Percentiles rank a stretch among this genome's conserved stretches.
Evolutionary conservation across 129 eudicot species (phyloP).

Genomic region (Heracleum sosnowskyi): DNA sequence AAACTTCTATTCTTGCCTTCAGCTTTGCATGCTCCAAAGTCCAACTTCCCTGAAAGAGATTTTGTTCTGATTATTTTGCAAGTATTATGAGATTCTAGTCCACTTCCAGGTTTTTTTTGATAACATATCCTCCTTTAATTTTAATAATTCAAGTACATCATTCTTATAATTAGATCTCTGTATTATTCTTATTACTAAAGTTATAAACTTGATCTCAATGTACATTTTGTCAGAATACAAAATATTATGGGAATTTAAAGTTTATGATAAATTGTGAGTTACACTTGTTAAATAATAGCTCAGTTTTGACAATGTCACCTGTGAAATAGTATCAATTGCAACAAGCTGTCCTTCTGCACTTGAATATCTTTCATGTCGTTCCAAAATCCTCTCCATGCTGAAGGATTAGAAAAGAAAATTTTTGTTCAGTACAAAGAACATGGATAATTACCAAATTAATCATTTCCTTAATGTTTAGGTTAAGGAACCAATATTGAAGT

Average conservation of each 20-base stretch:
- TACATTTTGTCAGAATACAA: not conserved
- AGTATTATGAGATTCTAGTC: not conserved
- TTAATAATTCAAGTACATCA: too few relatives aligned
- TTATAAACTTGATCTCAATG: not conserved
- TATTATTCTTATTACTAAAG: too few relatives aligned
- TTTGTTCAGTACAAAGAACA: not conserved
- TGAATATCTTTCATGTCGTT: conserved; percentile 66
- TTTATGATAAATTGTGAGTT: not conserved
- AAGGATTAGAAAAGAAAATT: not conserved
- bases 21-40: conserved; percentile 57
- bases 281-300: not conserved
- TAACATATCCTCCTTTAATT: not conserved
- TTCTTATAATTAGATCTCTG: too few relatives aligned
- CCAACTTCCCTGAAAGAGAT: conserved; percentile 53
- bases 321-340: conserved; percentile 36
- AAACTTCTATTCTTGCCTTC: conserved; percentile 58
- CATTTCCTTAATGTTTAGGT: not conserved
- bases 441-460: not conserved
- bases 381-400: conserved; percentile 82
- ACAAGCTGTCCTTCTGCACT: conserved; percentile 45
- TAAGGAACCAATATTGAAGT: not conserved
- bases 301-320: conserved; percentile 21
- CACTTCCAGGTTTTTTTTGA: not conserved
- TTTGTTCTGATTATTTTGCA: not conserved
- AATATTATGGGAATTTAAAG: not conserved